Conservation (phyloP, 352 stramenopile species). For the Pythium biforme region DNA sequence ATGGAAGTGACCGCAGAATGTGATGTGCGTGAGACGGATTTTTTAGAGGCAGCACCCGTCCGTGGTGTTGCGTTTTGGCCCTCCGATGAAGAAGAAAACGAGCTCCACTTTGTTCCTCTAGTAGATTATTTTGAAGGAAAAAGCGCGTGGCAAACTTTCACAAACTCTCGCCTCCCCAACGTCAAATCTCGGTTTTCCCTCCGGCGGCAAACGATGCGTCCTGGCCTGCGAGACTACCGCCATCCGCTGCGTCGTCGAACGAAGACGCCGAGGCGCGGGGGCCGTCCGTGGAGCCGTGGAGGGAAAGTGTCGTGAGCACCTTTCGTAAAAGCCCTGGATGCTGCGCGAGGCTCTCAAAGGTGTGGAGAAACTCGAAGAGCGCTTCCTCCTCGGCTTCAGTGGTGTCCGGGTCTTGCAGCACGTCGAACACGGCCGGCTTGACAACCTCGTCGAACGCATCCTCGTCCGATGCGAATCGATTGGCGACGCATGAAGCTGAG, state of each 20-base stretch:
- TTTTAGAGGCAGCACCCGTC: conserved; percentile 1
- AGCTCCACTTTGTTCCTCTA: not conserved
- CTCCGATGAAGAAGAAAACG: not conserved
- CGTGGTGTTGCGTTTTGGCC: conserved; percentile 4
- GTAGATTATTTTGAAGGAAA: conserved; percentile 10
- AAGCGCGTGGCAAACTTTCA: not conserved
- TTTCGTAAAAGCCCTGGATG: conserved; percentile 58
- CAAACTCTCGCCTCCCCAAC: not conserved
- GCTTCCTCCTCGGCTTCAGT: conserved; percentile 61
- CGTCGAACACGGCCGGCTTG: conserved; percentile 79
- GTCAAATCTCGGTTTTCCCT: conserved; percentile 22
- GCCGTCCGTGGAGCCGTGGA: not conserved
- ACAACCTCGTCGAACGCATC: conserved; percentile 64
- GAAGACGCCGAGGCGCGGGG: not conserved
- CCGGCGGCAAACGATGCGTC: not conserved
- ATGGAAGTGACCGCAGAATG: conserved; percentile 22
- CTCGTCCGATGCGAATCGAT: conserved; percentile 41
- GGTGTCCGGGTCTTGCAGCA: conserved; percentile 42
- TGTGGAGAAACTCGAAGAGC: conserved; percentile 76
- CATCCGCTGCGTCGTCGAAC: not conserved
- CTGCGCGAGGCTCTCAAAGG: conserved; percentile 71
- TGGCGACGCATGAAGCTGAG: conserved; percentile 5
- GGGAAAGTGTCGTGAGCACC: conserved; percentile 38
- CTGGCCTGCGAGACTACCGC: not conserved
- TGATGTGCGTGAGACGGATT: not conserved